Conservation (phyloP, 768 basidiomycete species). For the Myochromella boudieri region DNA sequence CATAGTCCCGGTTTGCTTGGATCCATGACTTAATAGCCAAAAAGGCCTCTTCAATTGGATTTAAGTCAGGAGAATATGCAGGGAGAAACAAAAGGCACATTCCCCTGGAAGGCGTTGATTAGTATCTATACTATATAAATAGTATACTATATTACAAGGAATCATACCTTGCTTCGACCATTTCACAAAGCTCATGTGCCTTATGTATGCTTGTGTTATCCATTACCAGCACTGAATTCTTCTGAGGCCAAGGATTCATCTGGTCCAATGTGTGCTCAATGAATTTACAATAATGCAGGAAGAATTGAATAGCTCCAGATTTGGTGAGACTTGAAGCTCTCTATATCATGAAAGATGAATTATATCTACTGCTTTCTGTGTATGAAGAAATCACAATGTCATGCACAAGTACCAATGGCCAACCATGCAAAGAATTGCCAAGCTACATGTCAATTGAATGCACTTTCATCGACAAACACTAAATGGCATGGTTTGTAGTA, state of each 20-base stretch:
- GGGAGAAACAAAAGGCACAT: conserved; percentile 27
- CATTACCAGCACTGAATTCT: conserved; percentile 15
- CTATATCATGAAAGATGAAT: no score
- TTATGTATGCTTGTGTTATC: conserved; percentile 17
- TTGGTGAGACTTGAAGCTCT: no score
- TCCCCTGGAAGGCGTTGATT: conserved; percentile 11
- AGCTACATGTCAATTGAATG: conserved; percentile 21
- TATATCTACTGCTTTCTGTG: conserved; percentile 23
- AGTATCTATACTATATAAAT: background rate
- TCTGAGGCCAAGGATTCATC: conserved; percentile 10
- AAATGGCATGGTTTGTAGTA: conserved; percentile 23
- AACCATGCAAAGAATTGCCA: conserved; percentile 26
- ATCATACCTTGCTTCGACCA: background rate
- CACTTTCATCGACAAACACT: conserved; percentile 31
- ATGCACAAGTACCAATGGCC: conserved; percentile 21
- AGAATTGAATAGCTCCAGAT: conserved; percentile 13
- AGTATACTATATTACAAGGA: background rate
- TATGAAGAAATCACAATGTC: conserved; percentile 24
- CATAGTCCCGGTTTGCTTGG: conserved; percentile 4
- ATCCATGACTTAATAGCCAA: conserved; percentile 8
- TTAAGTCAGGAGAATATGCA: conserved; percentile 35
- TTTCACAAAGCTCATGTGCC: background rate
- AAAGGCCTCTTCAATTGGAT: conserved; percentile 28
- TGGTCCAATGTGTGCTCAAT: conserved; percentile 10
- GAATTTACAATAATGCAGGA: conserved; percentile 8